Evolutionary conservation across 2,329 filamentous ascomycete species (phyloP).

Genomic region (Hawksworthiomyces lignivorus): DNA sequence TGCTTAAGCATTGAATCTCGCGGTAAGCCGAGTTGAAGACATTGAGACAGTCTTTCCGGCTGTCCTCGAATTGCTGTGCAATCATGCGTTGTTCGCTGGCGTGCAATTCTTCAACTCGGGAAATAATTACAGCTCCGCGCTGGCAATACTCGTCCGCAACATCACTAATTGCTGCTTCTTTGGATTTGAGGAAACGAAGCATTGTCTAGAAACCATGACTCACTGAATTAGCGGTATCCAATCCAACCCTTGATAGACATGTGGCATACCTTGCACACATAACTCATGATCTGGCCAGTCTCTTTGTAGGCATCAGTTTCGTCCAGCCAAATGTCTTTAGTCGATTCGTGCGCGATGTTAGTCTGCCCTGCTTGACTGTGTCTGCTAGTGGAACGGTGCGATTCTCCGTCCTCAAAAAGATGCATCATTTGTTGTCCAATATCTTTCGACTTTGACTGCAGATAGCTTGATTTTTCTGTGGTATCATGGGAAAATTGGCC

Average conservation of each 20-base stretch:
- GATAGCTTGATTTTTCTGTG: background rate
- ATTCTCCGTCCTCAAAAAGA: background rate
- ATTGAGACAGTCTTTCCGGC: background rate
- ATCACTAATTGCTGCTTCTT: slow-evolving; percentile 15
- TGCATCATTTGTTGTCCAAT: slow-evolving; percentile 12
- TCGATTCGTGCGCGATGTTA: too few species aligned
- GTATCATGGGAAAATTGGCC: too few species aligned
- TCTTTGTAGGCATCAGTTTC: slow-evolving; percentile 13
- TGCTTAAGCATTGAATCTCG: background rate
- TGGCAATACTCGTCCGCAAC: slow-evolving; percentile 13
- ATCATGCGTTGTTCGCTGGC: background rate
- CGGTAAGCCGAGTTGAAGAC: slow-evolving; percentile 1
- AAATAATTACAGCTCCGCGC: slow-evolving; percentile 7
- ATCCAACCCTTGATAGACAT: too few species aligned
- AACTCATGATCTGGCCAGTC: slow-evolving; percentile 13
- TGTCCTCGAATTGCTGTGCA: background rate
- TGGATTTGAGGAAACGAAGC: slow-evolving; percentile 15
- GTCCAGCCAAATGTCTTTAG: slow-evolving; percentile 10
- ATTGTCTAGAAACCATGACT: too few species aligned
- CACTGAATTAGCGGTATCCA: too few species aligned
- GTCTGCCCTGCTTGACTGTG: background rate
- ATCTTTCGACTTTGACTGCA: background rate
- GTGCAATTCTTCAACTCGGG: slow-evolving; percentile 6
- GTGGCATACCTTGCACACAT: slow-evolving; percentile 13
- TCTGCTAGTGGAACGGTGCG: background rate